Conservation (phyloP, 306 rosid species). For the Castanopsis chinensis region DNA sequence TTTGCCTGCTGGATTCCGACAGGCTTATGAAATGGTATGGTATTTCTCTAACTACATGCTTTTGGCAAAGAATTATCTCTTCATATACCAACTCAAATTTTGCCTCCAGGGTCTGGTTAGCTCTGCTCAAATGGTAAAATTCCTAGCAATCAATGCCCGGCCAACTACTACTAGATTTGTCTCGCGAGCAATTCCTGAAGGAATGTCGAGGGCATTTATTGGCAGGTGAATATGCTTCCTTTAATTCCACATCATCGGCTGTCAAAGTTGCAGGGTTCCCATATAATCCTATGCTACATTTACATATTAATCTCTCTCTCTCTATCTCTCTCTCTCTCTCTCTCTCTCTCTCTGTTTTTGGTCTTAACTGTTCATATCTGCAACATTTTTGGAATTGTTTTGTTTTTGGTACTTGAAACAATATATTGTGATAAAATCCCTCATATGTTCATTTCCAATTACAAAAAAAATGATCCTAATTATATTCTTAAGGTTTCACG, state of each 20-base stretch:
- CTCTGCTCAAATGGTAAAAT: constrained; percentile 95
- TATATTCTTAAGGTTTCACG: not conserved
- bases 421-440: not conserved
- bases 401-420: not conserved
- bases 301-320: not conserved
- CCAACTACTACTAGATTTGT: constrained; percentile 84
- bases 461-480: too few relatives aligned
- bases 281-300: not conserved
- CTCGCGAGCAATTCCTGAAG: constrained; percentile 75
- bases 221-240: constrained; percentile 75
- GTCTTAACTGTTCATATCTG: not conserved
- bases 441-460: too few relatives aligned
- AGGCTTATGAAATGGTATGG: constrained; percentile 94
- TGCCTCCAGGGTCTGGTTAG: constrained; percentile 86
- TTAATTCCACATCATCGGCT: not conserved
- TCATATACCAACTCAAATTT: constrained; percentile 32
- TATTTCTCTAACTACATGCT: constrained; percentile 19
- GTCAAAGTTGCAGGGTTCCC: not conserved
- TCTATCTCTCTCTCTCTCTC: too few relatives aligned
- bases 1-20: constrained; percentile 98
- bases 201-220: constrained; percentile 83
- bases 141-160: constrained; percentile 85
- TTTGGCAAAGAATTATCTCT: constrained; percentile 20
- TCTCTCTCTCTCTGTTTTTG: not conserved
- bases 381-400: not conserved